These are phyloP conservation scores for Cladosporium oxysporum DNA, from an alignment of 2,329 filamentous ascomycete genomes.

Conservation along the genomic window DNA sequence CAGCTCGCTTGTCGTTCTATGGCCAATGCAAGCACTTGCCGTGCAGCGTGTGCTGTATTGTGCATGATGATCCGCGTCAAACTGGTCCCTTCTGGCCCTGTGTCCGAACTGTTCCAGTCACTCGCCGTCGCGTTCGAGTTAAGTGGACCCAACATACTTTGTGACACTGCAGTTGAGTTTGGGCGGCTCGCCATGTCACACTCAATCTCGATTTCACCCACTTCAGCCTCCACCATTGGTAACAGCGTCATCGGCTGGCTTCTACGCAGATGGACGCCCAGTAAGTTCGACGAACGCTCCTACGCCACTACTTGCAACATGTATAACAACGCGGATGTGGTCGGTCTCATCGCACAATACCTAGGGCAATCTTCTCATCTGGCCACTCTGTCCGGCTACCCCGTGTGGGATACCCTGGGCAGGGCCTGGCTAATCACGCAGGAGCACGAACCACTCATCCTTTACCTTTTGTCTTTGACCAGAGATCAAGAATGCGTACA, in stretches of 20 bases:
- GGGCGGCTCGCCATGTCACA: slow-evolving; percentile 70
- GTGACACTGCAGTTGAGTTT: slow-evolving; percentile 75
- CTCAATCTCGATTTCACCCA: slow-evolving; percentile 67
- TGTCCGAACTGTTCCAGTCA: slow-evolving; percentile 69
- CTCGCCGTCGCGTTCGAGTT: slow-evolving; percentile 77
- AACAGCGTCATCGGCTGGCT: slow-evolving; percentile 80
- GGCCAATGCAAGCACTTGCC: slow-evolving; percentile 68
- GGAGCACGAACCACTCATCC: slow-evolving; percentile 45
- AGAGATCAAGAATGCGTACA: neutral
- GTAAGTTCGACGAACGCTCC: slow-evolving; percentile 58
- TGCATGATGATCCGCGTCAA: slow-evolving; percentile 65
- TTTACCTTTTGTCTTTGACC: slow-evolving; percentile 51
- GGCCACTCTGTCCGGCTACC: slow-evolving; percentile 28
- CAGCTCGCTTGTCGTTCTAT: slow-evolving; percentile 70
- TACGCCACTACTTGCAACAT: slow-evolving; percentile 66
- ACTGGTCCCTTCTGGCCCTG: slow-evolving; percentile 66
- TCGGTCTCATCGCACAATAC: slow-evolving; percentile 69
- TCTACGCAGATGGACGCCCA: slow-evolving; percentile 77
- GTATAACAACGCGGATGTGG: slow-evolving; percentile 65
- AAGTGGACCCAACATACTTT: slow-evolving; percentile 74
- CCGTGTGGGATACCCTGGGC: slow-evolving; percentile 44
- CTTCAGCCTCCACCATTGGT: slow-evolving; percentile 65
- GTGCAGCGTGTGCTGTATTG: slow-evolving; percentile 75
- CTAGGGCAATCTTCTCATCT: slow-evolving; percentile 55
- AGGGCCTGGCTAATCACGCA: slow-evolving; percentile 47